phyloP scores from a whole-genome alignment of 2,329 filamentous ascomycete genomes.

The Cladosporium sp. region DNA sequence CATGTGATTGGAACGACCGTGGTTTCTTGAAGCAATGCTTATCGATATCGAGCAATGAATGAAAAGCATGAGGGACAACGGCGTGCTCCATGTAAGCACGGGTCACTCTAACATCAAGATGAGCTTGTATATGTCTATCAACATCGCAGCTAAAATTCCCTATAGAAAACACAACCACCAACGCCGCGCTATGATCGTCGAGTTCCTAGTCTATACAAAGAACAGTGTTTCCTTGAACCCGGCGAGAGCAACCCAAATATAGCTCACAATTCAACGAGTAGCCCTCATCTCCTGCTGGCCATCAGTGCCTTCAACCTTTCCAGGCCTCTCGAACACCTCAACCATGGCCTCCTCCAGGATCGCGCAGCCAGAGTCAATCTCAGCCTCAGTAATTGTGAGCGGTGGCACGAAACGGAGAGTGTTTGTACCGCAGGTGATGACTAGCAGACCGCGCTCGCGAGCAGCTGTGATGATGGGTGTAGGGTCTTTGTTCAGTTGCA shows the following conservation, averaged over 20 bases:
- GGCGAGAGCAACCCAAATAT: background rate
- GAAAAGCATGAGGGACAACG: too few species aligned
- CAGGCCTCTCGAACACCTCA: slow-evolving; percentile 45
- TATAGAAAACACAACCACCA: background rate
- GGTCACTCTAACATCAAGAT: background rate
- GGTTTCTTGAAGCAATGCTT: too few species aligned
- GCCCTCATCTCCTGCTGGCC: slow-evolving; percentile 43
- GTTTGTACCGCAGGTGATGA: slow-evolving; percentile 91
- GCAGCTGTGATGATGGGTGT: slow-evolving; percentile 75
- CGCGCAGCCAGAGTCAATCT: slow-evolving; percentile 72
- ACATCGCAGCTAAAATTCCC: background rate
- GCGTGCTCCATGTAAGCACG: too few species aligned
- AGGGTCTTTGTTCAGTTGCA: slow-evolving; percentile 75
- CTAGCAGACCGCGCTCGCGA: slow-evolving; percentile 76
- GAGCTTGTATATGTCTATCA: background rate
- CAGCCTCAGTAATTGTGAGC: slow-evolving; percentile 70
- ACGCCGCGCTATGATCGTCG: slow-evolving; percentile 7
- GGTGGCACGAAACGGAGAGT: slow-evolving; percentile 89
- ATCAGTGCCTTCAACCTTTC: slow-evolving; percentile 35
- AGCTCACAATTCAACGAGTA: background rate
- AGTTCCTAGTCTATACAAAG: slow-evolving; percentile 4
- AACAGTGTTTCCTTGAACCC: background rate
- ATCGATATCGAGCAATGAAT: too few species aligned
- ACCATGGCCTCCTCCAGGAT: slow-evolving; percentile 69
- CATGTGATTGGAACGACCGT: too few species aligned